Percentiles rank a stretch among this genome's conserved stretches.
Evolutionary conservation across 2,329 filamentous ascomycete species (phyloP).

Genomic region (Penicillium nordicum): DNA sequence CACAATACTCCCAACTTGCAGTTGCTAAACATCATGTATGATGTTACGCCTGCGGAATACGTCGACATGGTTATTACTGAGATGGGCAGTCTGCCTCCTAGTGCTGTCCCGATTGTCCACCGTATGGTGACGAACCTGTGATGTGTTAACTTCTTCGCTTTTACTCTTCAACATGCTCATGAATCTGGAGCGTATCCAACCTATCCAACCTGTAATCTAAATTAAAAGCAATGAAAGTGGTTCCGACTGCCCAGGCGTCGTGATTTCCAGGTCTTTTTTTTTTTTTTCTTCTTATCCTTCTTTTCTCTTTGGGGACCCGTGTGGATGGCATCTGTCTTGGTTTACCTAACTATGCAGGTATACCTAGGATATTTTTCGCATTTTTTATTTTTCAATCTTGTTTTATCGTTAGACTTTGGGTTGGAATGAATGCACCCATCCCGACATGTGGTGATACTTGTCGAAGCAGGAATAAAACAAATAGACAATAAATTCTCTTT

Average conservation of each 20-base stretch:
- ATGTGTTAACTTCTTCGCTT: background rate
- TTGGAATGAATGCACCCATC: no score
- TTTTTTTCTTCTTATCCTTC: background rate
- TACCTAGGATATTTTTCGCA: background rate
- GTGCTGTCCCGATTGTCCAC: constrained; percentile 74
- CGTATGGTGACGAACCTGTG: constrained; percentile 51
- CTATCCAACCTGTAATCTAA: background rate
- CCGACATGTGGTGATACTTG: no score
- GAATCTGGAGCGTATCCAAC: background rate
- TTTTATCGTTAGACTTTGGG: background rate
- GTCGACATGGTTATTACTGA: constrained; percentile 89
- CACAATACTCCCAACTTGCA: constrained; percentile 58
- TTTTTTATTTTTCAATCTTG: background rate
- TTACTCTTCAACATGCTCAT: background rate
- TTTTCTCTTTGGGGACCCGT: background rate
- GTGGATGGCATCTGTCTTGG: background rate
- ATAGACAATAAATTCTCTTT: no score
- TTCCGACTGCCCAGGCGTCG: background rate
- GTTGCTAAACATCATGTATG: constrained; percentile 76
- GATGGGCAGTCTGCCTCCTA: constrained; percentile 79
- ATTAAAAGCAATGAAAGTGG: background rate
- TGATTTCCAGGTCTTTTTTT: background rate
- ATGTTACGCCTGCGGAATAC: constrained; percentile 83
- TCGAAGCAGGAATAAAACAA: no score
- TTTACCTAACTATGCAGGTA: background rate